Conservation (phyloP, 257 asterid species). For the Handroanthus guayacan region DNA sequence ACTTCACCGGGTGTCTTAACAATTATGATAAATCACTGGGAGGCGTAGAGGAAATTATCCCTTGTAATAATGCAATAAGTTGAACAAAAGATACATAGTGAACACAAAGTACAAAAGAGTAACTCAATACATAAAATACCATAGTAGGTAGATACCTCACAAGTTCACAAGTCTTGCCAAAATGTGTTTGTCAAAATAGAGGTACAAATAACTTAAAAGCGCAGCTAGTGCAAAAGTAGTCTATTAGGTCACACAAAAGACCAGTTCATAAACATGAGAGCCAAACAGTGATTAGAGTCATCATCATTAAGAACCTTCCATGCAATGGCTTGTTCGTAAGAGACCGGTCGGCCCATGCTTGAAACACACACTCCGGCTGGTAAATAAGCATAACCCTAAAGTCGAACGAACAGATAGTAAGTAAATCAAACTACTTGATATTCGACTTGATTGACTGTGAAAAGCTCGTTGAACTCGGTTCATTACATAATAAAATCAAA, state of each 20-base stretch:
- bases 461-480: too few relatives aligned
- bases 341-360: slow-evolving; percentile 77
- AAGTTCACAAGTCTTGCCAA: background rate
- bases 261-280: slow-evolving; percentile 85
- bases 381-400: slow-evolving; percentile 71
- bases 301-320: slow-evolving; percentile 84
- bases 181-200: background rate
- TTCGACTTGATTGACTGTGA: too few relatives aligned
- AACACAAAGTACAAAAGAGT: background rate
- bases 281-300: slow-evolving; percentile 71
- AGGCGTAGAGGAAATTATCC: too few relatives aligned
- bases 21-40: too few relatives aligned
- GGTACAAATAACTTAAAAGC: background rate
- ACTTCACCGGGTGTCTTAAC: too few relatives aligned
- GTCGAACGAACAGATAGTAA: background rate
- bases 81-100: background rate
- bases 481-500: too few relatives aligned
- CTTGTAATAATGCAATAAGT: too few relatives aligned
- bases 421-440: too few relatives aligned
- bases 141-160: slow-evolving; percentile 1
- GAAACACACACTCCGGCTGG: slow-evolving; percentile 77
- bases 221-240: background rate
- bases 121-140: background rate
- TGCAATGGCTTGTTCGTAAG: slow-evolving; percentile 71
- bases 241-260: slow-evolving; percentile 52